Evolutionary conservation across 2,329 filamentous ascomycete genomes (phyloP), one percentile per base, ranked within the genome.

Genomic region (Pseudogymnoascus sp.): DNA sequence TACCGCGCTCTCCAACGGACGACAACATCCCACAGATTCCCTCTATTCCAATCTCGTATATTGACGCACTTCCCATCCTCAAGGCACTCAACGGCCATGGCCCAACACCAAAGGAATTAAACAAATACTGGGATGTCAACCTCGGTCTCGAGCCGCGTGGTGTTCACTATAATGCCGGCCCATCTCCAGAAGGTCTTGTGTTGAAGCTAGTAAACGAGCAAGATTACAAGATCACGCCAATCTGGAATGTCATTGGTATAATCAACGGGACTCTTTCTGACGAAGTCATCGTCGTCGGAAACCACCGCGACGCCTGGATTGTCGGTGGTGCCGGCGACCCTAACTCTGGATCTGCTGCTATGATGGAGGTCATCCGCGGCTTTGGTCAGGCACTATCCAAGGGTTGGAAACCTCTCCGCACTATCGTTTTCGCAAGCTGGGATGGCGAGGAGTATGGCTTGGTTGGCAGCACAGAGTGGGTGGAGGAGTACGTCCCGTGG

Each of bases 241-340:
- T 93, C 59, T 96, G 92, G 92, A 88, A 99, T 70, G 90, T 94
- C 2, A 93, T 97, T 65, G 93, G 93, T 47, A 79, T 94, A 50
- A 90, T 99, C 72, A 96, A 96, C 68, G 94, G 93, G 8, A 89
- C 88, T 0, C 85, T 94, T 36, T 79, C 86, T 0, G 86, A 96
- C 68, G 92, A 97, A 70, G 91, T 96, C 1, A 79, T 99, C 50
- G 81, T 99, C 3, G 77, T 97, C 33, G 92, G 92, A n/a, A 96
- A 96, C 70, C 92, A 96, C 70, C 85, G 92, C 35, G 92, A 96
- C 74, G 90, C 92, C 0, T 95, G 90, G 90, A 87, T 93, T 68
- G 86, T 87, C 18, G 90, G 90, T n/a, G 90, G 90, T 22, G 89
- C 89, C 14, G 88, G 81, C 11, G 90, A 95, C 67, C 90, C 90